phyloP scores from a whole-genome alignment of 1,139 yeast species.

The Meyerozyma elateridarum region DNA sequence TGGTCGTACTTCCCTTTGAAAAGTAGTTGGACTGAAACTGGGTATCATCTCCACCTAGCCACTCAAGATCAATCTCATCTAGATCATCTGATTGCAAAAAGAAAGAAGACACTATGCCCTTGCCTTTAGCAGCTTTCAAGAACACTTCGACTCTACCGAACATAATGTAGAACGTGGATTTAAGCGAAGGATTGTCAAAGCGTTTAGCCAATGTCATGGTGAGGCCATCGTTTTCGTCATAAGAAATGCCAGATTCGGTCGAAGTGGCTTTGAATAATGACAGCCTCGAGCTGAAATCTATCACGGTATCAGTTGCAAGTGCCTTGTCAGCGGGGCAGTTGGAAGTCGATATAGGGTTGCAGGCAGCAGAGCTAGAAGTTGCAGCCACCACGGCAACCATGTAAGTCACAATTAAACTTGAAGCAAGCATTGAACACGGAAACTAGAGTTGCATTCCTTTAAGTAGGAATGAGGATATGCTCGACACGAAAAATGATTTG shows the following conservation, averaged over 20 bases:
- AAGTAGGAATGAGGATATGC: too few species aligned
- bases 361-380: slow-evolving; percentile 7
- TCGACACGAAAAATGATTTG: neutral
- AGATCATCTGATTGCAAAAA: slow-evolving; percentile 80
- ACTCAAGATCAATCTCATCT: slow-evolving; percentile 84
- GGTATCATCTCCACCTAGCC: slow-evolving; percentile 71
- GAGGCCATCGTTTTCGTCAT: slow-evolving; percentile 43
- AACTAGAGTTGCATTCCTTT: too few species aligned
- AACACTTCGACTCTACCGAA: slow-evolving; percentile 77
- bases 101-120: slow-evolving; percentile 74
- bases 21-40: slow-evolving; percentile 80
- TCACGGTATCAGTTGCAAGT: slow-evolving; percentile 48
- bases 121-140: slow-evolving; percentile 67
- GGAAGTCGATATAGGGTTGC: slow-evolving; percentile 30
- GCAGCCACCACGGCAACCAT: neutral
- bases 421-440: neutral
- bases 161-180: slow-evolving; percentile 77
- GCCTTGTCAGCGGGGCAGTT: slow-evolving; percentile 47
- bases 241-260: slow-evolving; percentile 22
- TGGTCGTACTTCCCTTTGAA: slow-evolving; percentile 69
- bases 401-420: neutral
- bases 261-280: slow-evolving; percentile 28
- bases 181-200: slow-evolving; percentile 71
- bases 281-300: slow-evolving; percentile 42
- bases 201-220: slow-evolving; percentile 52